A percentile compares a stretch with the other conserved stretches of the same genome.
phyloP scores from a whole-genome alignment of 768 basidiomycete genomes.

The Lentinula lateritia region DNA sequence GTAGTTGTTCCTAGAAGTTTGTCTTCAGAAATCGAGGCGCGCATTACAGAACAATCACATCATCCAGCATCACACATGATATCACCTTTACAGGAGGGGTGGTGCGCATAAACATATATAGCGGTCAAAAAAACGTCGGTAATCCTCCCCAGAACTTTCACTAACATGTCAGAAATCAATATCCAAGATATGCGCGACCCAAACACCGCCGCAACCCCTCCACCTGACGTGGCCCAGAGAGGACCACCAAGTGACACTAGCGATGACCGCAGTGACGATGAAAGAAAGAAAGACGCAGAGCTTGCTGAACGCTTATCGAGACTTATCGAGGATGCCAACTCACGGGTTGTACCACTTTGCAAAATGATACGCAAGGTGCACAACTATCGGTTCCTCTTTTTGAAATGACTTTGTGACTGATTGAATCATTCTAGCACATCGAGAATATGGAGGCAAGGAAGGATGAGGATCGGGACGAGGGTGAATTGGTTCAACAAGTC shows the following conservation, averaged over 20 bases:
- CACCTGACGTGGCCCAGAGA: neutral
- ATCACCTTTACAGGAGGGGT: neutral
- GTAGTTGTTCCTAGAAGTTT: neutral
- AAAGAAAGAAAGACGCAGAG: conserved; percentile 18
- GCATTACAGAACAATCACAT: neutral
- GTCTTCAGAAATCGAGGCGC: neutral
- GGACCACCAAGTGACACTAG: conserved; percentile 1
- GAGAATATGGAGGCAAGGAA: conserved; percentile 27
- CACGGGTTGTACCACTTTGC: conserved; percentile 22
- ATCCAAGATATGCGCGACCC: neutral
- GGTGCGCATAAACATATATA: neutral
- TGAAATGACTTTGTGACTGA: neutral
- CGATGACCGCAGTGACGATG: conserved; percentile 18
- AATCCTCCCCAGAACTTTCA: neutral
- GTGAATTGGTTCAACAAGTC: conserved; percentile 28
- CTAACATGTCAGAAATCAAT: conserved; percentile 4
- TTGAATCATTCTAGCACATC: conserved; percentile 21
- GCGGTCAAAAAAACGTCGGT: neutral
- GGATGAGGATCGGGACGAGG: conserved; percentile 30
- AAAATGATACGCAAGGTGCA: conserved; percentile 32
- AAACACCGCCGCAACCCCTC: neutral
- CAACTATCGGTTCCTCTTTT: conserved; percentile 24
- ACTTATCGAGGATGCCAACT: conserved; percentile 29
- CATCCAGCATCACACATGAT: conserved; percentile 4
- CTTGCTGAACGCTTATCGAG: conserved; percentile 29